phyloP scores from a whole-genome alignment of 805 yeast species.

The Ogataea nitratoaversa region DNA sequence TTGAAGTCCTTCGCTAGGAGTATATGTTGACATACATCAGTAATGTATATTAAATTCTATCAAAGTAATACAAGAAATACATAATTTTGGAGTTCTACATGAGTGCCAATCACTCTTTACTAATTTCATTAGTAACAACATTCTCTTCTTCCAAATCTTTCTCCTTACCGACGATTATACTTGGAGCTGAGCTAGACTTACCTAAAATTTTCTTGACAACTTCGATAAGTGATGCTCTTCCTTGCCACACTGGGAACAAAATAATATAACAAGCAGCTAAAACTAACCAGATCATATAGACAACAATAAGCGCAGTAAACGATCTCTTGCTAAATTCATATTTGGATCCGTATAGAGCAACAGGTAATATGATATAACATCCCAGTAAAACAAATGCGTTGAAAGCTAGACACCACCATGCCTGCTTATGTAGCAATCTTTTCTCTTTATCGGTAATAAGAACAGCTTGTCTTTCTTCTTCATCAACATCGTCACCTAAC shows the following conservation, averaged over 20 bases:
- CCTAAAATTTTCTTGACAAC: neutral
- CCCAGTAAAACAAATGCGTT: constrained; percentile 32
- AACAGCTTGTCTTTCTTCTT: constrained; percentile 28
- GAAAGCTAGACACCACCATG: constrained; percentile 36
- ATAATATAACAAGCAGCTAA: constrained; percentile 34
- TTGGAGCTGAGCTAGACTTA: no score
- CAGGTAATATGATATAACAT: constrained; percentile 30
- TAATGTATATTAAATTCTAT: no score
- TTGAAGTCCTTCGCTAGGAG: no score
- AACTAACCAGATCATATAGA: constrained; percentile 35
- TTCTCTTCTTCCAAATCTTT: no score
- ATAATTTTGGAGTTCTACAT: no score
- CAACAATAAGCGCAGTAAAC: constrained; percentile 34
- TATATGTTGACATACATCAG: no score
- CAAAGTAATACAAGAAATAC: no score
- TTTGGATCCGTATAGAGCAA: constrained; percentile 31
- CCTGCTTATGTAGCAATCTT: constrained; percentile 30
- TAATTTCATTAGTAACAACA: no score
- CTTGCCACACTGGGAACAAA: constrained; percentile 35
- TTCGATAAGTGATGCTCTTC: constrained; percentile 16
- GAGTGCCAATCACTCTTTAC: no score
- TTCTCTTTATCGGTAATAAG: constrained; percentile 19
- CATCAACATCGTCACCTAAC: constrained; percentile 35
- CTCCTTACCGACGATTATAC: no score
- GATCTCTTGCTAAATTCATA: constrained; percentile 33